Evolutionary conservation across 2,329 filamentous ascomycete genomes (phyloP).

Genomic region (Pezicula rhizophila): DNA sequence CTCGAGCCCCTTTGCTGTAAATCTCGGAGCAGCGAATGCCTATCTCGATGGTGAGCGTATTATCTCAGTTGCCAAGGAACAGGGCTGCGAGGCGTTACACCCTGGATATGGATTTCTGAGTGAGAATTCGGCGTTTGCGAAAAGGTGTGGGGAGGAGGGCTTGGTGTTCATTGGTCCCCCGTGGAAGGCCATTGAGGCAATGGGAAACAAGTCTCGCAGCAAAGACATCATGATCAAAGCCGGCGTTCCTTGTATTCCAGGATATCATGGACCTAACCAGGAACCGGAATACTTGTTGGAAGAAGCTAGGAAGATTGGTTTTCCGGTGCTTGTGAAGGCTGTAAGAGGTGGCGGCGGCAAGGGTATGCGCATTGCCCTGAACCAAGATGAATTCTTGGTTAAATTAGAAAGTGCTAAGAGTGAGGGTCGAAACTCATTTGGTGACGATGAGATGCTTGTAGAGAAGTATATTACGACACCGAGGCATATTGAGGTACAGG

Average conservation of each 20-base stretch:
- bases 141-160: slow-evolving; percentile 81
- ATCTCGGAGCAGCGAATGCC: slow-evolving; percentile 74
- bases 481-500: slow-evolving; percentile 83
- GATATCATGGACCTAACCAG: slow-evolving; percentile 87
- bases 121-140: slow-evolving; percentile 88
- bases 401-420: slow-evolving; percentile 69
- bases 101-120: slow-evolving; percentile 95
- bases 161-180: slow-evolving; percentile 93
- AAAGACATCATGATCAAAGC: slow-evolving; percentile 96
- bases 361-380: slow-evolving; percentile 71
- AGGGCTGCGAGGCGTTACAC: slow-evolving; percentile 86
- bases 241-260: slow-evolving; percentile 93
- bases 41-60: slow-evolving; percentile 94
- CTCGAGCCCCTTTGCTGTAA: slow-evolving; percentile 75
- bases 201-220: slow-evolving; percentile 88
- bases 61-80: slow-evolving; percentile 76
- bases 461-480: slow-evolving; percentile 76
- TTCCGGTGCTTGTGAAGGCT: slow-evolving; percentile 73
- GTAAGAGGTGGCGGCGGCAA: slow-evolving; percentile 78
- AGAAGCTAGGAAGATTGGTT: slow-evolving; percentile 65
- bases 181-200: slow-evolving; percentile 72
- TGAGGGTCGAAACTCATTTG: slow-evolving; percentile 73
- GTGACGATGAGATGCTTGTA: slow-evolving; percentile 77
- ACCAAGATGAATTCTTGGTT: slow-evolving; percentile 60
- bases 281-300: slow-evolving; percentile 52